Conservation (phyloP, 139 green algal species). For the Tetratostichococcus sp. region DNA sequence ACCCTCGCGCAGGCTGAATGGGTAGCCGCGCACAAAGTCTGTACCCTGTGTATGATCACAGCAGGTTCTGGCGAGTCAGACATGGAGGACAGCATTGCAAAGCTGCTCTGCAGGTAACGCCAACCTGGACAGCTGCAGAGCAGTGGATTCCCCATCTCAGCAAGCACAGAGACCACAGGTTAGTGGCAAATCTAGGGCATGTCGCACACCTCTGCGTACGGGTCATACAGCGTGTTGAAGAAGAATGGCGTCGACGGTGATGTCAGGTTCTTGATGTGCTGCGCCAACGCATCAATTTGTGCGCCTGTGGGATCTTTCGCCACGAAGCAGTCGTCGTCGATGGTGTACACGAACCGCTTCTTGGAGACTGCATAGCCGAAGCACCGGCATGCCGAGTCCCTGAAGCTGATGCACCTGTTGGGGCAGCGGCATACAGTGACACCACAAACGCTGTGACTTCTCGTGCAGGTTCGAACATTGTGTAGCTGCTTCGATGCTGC, state of each 20-base stretch:
- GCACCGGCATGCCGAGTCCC: constrained; percentile 87
- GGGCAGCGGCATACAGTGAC: no score
- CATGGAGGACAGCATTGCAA: no score
- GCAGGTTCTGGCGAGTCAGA: no score
- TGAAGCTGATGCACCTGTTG: constrained; percentile 91
- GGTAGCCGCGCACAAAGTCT: constrained; percentile 86
- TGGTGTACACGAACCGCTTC: constrained; percentile 96
- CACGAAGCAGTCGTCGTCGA: constrained; percentile 95
- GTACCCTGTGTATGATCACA: constrained; percentile 28
- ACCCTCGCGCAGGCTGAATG: constrained; percentile 84
- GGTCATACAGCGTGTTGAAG: constrained; percentile 99
- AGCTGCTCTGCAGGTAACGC: no score
- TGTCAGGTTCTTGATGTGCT: constrained; percentile 94
- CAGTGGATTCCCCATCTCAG: no score
- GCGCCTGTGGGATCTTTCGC: constrained; percentile 75
- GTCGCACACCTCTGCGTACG: constrained; percentile 56
- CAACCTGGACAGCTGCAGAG: no score
- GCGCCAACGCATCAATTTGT: constrained; percentile 90
- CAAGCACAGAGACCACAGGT: no score
- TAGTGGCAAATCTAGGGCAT: neutral
- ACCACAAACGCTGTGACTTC: neutral
- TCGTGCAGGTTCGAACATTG: neutral
- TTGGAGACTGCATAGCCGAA: constrained; percentile 94
- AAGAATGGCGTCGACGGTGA: constrained; percentile 91
- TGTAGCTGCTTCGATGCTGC: no score